A percentile compares a stretch with the other conserved stretches of the same genome.
phyloP scores from a whole-genome alignment of 768 basidiomycete species.

The Amylocystis lapponica region DNA sequence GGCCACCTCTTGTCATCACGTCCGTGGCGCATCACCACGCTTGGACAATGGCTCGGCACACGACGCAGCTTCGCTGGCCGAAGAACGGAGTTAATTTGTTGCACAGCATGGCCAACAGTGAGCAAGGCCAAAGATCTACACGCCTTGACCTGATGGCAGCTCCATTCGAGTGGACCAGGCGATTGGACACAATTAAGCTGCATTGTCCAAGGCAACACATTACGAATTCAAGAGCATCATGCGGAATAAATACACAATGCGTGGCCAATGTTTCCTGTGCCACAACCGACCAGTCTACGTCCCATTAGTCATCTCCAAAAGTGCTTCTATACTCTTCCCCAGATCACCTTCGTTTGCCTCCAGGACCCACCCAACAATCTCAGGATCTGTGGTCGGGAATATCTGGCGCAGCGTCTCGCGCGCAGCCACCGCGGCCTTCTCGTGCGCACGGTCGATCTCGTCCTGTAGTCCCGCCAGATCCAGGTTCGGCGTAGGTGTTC shows the following conservation, averaged over 20 bases:
- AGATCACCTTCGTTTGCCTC: conserved; percentile 88
- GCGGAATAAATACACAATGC: background rate
- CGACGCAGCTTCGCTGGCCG: too few species aligned
- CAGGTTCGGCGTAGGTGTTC: conserved; percentile 64
- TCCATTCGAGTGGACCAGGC: background rate
- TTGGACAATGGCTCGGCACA: too few species aligned
- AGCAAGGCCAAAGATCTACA: too few species aligned
- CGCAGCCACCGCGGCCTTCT: conserved; percentile 65
- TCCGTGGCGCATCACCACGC: too few species aligned
- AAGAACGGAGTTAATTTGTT: too few species aligned
- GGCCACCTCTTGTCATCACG: too few species aligned
- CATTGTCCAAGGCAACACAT: background rate
- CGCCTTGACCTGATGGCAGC: too few species aligned
- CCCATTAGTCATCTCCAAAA: conserved; percentile 64
- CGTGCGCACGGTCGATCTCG: conserved; percentile 75
- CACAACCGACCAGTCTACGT: conserved; percentile 2
- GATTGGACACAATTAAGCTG: background rate
- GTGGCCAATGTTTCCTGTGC: background rate
- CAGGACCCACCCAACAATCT: conserved; percentile 83
- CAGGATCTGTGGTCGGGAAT: conserved; percentile 77
- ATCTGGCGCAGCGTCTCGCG: conserved; percentile 79
- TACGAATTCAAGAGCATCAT: background rate
- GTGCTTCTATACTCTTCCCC: conserved; percentile 81
- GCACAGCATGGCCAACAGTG: too few species aligned
- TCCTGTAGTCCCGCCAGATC: conserved; percentile 67